phyloP scores from a whole-genome alignment of 805 yeast species.

The Naumovozyma baii region DNA sequence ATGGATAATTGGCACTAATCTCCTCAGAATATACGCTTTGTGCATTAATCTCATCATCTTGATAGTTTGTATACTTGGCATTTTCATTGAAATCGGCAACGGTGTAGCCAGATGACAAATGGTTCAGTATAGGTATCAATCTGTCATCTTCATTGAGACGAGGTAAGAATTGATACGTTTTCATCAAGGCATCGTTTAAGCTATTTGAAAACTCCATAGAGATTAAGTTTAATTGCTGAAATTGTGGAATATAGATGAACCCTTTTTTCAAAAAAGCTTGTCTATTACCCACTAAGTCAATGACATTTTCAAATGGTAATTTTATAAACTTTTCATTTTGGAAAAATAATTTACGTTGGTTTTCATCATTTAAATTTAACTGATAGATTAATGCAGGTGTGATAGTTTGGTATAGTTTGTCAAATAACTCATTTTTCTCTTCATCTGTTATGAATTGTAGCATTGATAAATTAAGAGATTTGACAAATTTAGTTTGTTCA shows the following conservation, averaged over 20 bases:
- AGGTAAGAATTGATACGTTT: conserved; percentile 71
- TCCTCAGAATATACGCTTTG: conserved; percentile 46
- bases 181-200: conserved; percentile 43
- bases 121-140: conserved; percentile 70
- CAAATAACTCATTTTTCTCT: conserved; percentile 46
- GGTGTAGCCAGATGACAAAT: conserved; percentile 65
- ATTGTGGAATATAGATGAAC: conserved; percentile 73
- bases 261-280: conserved; percentile 61
- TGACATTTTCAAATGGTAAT: conserved; percentile 78
- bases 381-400: conserved; percentile 31
- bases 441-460: conserved; percentile 46
- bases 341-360: conserved; percentile 36
- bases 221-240: conserved; percentile 64
- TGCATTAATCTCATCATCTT: conserved; percentile 47
- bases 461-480: conserved; percentile 59
- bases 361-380: conserved; percentile 38
- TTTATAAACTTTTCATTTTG: conserved; percentile 63
- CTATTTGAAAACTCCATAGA: conserved; percentile 54
- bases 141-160: conserved; percentile 88
- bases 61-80: conserved; percentile 23
- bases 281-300: conserved; percentile 66
- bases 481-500: conserved; percentile 68
- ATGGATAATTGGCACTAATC: conserved; percentile 61
- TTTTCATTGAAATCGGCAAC: conserved; percentile 40
- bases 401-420: conserved; percentile 47